Conservation (phyloP, 169 alveolate genomes). For the Plasmodium gonderi region DNA sequence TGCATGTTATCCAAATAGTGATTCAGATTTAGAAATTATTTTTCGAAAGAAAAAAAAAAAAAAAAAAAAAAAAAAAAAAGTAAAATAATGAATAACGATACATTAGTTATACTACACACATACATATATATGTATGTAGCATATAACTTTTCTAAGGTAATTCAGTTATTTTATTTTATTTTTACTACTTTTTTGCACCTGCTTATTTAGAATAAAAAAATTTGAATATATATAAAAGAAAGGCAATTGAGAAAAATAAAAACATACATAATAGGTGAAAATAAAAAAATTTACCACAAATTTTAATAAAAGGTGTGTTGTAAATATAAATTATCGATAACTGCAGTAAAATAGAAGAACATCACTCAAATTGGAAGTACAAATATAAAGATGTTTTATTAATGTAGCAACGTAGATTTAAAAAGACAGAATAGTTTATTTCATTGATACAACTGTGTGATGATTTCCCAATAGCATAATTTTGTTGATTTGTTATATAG, state of each 20-base stretch:
- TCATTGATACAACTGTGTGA: neutral
- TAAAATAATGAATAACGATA: neutral
- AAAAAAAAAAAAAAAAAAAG: neutral
- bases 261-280: neutral
- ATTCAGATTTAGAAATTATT: conserved; percentile 24
- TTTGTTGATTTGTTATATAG: neutral
- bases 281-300: neutral
- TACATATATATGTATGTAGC: neutral
- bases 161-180: neutral
- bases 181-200: neutral
- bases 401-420: neutral
- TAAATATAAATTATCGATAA: neutral
- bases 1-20: neutral
- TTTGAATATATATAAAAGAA: neutral
- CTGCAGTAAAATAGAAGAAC: neutral
- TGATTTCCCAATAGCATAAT: neutral
- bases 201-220: neutral
- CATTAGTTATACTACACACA: neutral
- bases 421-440: conserved; percentile 13
- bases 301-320: neutral
- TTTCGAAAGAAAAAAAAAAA: neutral
- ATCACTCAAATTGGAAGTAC: neutral
- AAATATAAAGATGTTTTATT: conserved; percentile 12
- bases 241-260: conserved; percentile 3
- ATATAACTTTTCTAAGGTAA: conserved; percentile 13